Base-by-base conservation (phyloP, 176 grass and related monocot genomes). In the Oryza punctata region DNA sequence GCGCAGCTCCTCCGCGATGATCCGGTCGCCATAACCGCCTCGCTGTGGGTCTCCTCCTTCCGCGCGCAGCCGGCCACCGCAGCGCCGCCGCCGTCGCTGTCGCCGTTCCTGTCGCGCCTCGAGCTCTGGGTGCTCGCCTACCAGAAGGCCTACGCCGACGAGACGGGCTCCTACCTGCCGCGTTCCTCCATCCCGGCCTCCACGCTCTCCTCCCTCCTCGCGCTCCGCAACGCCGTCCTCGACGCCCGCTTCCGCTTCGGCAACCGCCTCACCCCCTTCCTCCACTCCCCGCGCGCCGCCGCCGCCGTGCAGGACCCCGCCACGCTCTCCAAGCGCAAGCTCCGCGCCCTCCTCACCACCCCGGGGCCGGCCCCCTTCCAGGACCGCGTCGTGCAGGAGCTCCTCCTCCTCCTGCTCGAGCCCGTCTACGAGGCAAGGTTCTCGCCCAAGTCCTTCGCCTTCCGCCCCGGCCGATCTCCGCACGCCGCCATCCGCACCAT, bases 41-140 rank as follows among this genome's bases (percentile, higher is more conserved):
- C 96, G 24, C 82, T 95, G 30, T 94, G 93, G 91, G 78, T 94
- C 60, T 91, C 93, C 73, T 92, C 85, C 88, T 98, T 95, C 78
- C 93, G 89, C 79, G 71, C 87, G 44, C 43, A 73, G 57, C 57
- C 86, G 49, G 21, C 83, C 63, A 79, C 87, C 60, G 65, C 75
- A 71, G 52, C 88, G 40, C 82, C 87, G 23, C 83, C 85, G 63
- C 64, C 72, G 50, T 32, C 80, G 30, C 85, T 98, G 71, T 80
- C 89, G 16, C 91, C 93, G 15, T 87, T 85, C 85, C 89, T 98
- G 32, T 87, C 86, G 27, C 96, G 90, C 69, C 91, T 98, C 72
- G 93, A 98, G 87, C 82, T 98, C 33, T 98, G 96, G 96, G 91
- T 95, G 46, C 92, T 98, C 30, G 93, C 96, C 16, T 98, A 98